Base-by-base conservation (phyloP, 495 filamentous ascomycete species). In the Talaromyces trachyspermus region DNA sequence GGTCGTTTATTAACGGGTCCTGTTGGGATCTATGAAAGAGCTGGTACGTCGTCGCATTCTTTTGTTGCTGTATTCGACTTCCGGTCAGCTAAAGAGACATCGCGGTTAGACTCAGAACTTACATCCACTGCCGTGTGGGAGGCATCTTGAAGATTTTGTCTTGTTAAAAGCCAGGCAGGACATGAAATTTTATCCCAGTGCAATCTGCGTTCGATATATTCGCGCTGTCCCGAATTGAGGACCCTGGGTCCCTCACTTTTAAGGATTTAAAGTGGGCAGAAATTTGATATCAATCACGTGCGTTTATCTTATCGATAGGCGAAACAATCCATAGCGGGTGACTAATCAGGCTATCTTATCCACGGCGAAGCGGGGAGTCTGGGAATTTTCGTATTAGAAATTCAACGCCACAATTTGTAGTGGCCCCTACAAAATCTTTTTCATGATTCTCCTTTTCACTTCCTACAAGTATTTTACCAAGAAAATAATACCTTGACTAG, bases 11-110 rank as follows among this genome's bases (percentile, higher is more conserved):
- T 51, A 87, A 75, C 25, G 94, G 94, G 64, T 99, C 94, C 78
- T 95, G 84, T 76, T 97, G 94, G 4, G 91, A 85, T 53, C 94
- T 89, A 70, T 96, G 84, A 54, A 96, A 90, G 59, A 99, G 84
- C 51, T 83, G 81, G 73, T 91, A 99, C 64, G 85, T 91, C 52
- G 81, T 85, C 53, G 94, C 89, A 29, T 76, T 87, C 65, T 94
- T 94, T 96, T 97, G 71, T 98, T 84, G 58, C 90, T 96, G 54
- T 12, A 18, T 15, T 22, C 25, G 18, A 45, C n/a, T 46, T 33
- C 0, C 22, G 26, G 6, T 2, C 26, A n/a, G 46, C 14, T 29
- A 43, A 32, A 15, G 12, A 10, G 25, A 26, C 29, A 12, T 42
- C 17, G 2, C 24, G 9, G 18, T 12, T 23, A 15, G 12, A 8